Conservation (phyloP, 805 yeast species). For the Metschnikowia vanudenii region DNA sequence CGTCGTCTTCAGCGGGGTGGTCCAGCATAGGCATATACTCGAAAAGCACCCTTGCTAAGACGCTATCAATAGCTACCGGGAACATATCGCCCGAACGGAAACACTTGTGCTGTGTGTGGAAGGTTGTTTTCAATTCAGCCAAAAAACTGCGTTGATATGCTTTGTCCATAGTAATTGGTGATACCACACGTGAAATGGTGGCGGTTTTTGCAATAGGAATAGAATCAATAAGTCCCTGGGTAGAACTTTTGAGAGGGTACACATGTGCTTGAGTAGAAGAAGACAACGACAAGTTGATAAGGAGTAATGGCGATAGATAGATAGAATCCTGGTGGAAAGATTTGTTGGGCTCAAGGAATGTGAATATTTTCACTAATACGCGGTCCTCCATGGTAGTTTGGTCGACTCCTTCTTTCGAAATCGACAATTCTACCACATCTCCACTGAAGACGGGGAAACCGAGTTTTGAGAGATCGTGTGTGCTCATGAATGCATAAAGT, state of each 20-base stretch:
- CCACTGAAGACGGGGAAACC: slow-evolving; percentile 67
- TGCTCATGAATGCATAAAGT: slow-evolving; percentile 41
- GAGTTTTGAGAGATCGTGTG: slow-evolving; percentile 48
- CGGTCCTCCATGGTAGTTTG: neutral
- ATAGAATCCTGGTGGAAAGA: slow-evolving; percentile 37
- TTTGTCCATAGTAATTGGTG: slow-evolving; percentile 66
- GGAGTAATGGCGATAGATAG: slow-evolving; percentile 63
- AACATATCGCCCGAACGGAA: slow-evolving; percentile 66
- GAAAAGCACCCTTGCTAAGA: slow-evolving; percentile 57
- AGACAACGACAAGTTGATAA: slow-evolving; percentile 47
- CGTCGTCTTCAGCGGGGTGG: slow-evolving; percentile 20
- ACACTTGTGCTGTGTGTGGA: slow-evolving; percentile 57
- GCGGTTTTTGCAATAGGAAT: slow-evolving; percentile 59
- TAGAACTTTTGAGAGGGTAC: slow-evolving; percentile 16
- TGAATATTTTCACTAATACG: slow-evolving; percentile 44
- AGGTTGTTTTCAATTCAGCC: slow-evolving; percentile 57
- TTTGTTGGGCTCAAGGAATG: slow-evolving; percentile 64
- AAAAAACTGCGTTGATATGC: slow-evolving; percentile 60
- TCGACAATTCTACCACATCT: slow-evolving; percentile 48
- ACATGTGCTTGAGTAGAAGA: slow-evolving; percentile 18
- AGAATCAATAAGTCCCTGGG: slow-evolving; percentile 24
- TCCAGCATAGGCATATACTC: slow-evolving; percentile 17
- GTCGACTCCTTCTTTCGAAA: neutral
- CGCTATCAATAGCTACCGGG: slow-evolving; percentile 74
- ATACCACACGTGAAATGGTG: slow-evolving; percentile 63